phyloP scores from a whole-genome alignment of 1,284 basidiomycete species.

The Apiotrichum montevideense region DNA sequence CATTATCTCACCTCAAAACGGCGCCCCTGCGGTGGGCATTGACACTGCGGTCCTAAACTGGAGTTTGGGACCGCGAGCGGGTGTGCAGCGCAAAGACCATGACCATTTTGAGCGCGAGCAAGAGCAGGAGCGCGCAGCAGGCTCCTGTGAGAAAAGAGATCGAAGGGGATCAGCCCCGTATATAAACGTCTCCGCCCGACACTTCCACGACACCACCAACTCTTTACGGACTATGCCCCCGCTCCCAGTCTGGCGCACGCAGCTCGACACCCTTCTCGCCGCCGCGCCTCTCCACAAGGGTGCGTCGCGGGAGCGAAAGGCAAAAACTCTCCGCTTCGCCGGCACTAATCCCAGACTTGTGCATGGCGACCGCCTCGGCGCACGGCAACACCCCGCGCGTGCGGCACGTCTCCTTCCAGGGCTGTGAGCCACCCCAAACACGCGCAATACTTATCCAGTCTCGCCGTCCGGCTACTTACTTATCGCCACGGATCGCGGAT shows the following conservation, averaged over 20 bases:
- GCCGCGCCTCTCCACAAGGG: neutral
- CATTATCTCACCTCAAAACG: too few relatives aligned
- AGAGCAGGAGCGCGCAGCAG: too few relatives aligned
- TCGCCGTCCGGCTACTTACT: slow-evolving; percentile 6
- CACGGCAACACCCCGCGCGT: slow-evolving; percentile 3
- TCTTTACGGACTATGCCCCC: neutral
- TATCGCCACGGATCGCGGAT: slow-evolving; percentile 7
- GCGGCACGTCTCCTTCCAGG: slow-evolving; percentile 1
- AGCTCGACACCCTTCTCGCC: neutral
- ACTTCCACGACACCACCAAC: neutral
- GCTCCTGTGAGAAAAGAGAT: too few relatives aligned
- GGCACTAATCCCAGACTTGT: neutral
- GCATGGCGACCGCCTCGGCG: neutral
- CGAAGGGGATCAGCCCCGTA: too few relatives aligned
- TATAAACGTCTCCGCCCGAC: too few relatives aligned
- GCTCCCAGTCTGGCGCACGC: neutral
- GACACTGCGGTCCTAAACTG: too few relatives aligned
- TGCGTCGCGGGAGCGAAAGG: neutral
- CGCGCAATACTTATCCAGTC: neutral
- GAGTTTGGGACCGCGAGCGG: too few relatives aligned
- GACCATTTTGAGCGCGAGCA: too few relatives aligned
- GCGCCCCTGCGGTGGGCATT: too few relatives aligned
- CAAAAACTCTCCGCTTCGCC: too few relatives aligned
- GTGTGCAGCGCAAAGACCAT: too few relatives aligned
- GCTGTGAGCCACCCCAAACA: neutral